phyloP scores from a whole-genome alignment of 345 rosid species.

The Hibiscus syriacus region DNA sequence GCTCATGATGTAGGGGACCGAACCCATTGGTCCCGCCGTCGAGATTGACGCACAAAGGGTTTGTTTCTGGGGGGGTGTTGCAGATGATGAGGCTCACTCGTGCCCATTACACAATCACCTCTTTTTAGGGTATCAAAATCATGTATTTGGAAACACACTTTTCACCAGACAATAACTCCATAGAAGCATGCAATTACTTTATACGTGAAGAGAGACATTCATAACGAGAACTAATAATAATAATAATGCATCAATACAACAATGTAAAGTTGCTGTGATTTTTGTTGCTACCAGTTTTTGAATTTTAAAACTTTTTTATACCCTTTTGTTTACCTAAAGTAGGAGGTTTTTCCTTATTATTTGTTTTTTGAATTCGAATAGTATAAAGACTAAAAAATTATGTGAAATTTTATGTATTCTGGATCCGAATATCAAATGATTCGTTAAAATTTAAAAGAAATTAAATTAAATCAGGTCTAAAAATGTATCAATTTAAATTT shows the following conservation, averaged over 20 bases:
- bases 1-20: constrained; percentile 7
- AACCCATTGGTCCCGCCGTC: not conserved
- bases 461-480: too few species aligned
- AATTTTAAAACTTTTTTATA: not conserved
- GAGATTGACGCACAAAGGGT: too few species aligned
- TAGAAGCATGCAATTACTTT: not conserved
- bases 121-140: not conserved
- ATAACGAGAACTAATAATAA: too few species aligned
- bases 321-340: too few species aligned
- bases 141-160: not conserved
- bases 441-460: too few species aligned
- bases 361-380: too few species aligned
- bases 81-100: not conserved
- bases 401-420: too few species aligned
- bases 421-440: too few species aligned
- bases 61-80: too few species aligned
- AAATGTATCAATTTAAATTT: not conserved
- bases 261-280: not conserved
- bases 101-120: not conserved
- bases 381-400: too few species aligned
- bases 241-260: not conserved
- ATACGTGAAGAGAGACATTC: too few species aligned
- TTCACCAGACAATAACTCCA: not conserved
- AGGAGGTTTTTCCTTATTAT: too few species aligned
- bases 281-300: not conserved